phyloP scores from a whole-genome alignment of 192 early-diverging fungal species.

The Backusella tarrabulga region DNA sequence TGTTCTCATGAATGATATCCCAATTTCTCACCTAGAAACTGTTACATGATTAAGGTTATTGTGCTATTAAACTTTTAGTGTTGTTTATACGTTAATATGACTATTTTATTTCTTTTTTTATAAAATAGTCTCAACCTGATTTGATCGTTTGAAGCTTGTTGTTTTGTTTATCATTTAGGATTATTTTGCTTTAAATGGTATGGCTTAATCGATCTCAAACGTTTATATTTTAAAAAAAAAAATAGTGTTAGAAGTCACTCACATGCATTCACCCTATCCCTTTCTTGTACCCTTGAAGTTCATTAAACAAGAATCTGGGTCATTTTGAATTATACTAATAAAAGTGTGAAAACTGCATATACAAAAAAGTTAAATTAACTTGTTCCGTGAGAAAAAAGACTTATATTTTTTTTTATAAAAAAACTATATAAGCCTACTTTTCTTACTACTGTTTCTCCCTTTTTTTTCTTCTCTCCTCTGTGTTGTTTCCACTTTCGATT shows the following conservation, averaged over 20 bases:
- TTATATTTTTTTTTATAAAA: not conserved
- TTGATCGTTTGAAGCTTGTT: not conserved
- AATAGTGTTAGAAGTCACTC: not conserved
- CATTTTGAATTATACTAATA: not conserved
- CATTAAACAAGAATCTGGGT: not conserved
- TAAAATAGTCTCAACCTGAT: not conserved
- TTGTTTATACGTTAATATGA: conserved; percentile 5
- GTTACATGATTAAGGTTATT: not conserved
- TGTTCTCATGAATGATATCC: not conserved
- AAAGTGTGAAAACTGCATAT: not conserved
- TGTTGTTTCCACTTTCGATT: not conserved
- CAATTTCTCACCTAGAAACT: not conserved
- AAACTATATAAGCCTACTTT: not conserved
- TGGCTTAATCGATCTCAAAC: not conserved
- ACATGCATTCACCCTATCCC: not conserved
- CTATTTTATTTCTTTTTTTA: not conserved
- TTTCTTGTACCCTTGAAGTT: not conserved
- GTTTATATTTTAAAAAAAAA: not conserved
- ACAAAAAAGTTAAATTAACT: not conserved
- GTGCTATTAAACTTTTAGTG: not conserved
- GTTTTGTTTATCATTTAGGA: not conserved
- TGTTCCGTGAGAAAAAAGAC: not conserved
- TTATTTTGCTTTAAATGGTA: not conserved
- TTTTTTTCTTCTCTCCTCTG: not conserved
- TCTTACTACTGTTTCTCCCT: not conserved